A percentile compares a stretch with the other conserved stretches of the same genome.
Evolutionary conservation across 2,329 filamentous ascomycete species (phyloP).

Genomic region (Diplocarpon rosae): DNA sequence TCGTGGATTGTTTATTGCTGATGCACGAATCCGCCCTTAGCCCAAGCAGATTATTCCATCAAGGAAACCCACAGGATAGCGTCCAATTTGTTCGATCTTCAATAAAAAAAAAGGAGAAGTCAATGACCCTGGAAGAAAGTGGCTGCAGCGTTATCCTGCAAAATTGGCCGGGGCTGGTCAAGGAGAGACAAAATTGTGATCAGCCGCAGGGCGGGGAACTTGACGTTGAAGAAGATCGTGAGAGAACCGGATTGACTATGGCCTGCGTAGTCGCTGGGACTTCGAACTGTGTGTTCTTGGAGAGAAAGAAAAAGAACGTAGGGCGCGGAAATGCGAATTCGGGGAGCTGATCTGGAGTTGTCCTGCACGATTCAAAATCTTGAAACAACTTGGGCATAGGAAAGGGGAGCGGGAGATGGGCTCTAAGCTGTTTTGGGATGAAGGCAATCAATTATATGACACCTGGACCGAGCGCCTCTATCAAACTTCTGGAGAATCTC

Average conservation of each 20-base stretch:
- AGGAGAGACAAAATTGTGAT: conserved; percentile 2
- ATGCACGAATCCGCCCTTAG: conserved; percentile 13
- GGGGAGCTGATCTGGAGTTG: not conserved
- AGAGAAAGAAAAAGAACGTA: conserved; percentile 1
- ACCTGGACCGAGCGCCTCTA: too few species aligned
- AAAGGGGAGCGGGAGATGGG: too few species aligned
- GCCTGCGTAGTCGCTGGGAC: conserved; percentile 16
- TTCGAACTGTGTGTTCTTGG: not conserved
- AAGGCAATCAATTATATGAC: too few species aligned
- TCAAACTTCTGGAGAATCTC: too few species aligned
- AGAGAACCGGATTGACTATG: conserved; percentile 11
- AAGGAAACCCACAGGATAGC: conserved; percentile 5
- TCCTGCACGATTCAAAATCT: not conserved
- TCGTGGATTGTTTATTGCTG: conserved; percentile 8
- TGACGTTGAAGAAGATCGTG: not conserved
- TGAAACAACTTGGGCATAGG: not conserved
- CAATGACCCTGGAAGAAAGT: conserved; percentile 8
- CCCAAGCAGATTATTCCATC: conserved; percentile 10
- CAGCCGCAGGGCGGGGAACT: not conserved
- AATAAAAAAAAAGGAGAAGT: conserved; percentile 1
- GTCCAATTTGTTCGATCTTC: too few species aligned
- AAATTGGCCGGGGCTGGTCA: conserved; percentile 6
- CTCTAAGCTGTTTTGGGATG: too few species aligned
- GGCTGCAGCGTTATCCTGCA: conserved; percentile 8
- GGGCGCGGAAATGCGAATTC: not conserved